Evolutionary conservation across 768 basidiomycete genomes (phyloP).

Genomic region (Baorangia bicolor): DNA sequence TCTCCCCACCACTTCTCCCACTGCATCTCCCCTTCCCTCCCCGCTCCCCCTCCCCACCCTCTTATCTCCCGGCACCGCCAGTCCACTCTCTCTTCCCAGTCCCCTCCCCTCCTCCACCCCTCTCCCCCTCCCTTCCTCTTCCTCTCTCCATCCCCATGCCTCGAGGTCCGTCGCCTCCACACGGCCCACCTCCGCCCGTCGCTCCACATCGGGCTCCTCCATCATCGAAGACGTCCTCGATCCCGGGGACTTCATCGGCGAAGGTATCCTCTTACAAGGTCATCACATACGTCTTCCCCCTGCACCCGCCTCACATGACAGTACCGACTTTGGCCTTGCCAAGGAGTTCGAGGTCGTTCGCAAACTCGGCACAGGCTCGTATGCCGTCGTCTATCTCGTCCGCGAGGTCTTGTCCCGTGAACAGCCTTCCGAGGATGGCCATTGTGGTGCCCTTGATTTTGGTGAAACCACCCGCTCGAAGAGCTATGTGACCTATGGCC

Average conservation of each 20-base stretch:
- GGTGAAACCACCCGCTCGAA: slow-evolving; percentile 40
- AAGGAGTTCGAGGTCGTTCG: slow-evolving; percentile 81
- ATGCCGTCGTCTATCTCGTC: slow-evolving; percentile 93
- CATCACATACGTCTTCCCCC: slow-evolving; percentile 61
- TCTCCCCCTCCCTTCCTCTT: slow-evolving; percentile 32
- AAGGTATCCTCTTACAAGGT: slow-evolving; percentile 64
- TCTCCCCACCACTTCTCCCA: slow-evolving; percentile 11
- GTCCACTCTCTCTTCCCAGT: slow-evolving; percentile 36
- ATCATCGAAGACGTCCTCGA: slow-evolving; percentile 53
- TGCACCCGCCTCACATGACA: slow-evolving; percentile 31
- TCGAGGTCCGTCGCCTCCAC: slow-evolving; percentile 35
- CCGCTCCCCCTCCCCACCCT: slow-evolving; percentile 32
- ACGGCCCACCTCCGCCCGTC: slow-evolving; percentile 27
- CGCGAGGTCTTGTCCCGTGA: slow-evolving; percentile 56
- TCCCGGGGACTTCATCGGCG: slow-evolving; percentile 72
- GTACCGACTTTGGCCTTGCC: slow-evolving; percentile 48
- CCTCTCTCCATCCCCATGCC: slow-evolving; percentile 36
- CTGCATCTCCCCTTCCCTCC: slow-evolving; percentile 17
- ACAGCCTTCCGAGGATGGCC: slow-evolving; percentile 50
- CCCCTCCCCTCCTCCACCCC: slow-evolving; percentile 34
- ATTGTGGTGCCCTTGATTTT: slow-evolving; percentile 54
- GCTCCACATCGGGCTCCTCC: slow-evolving; percentile 33
- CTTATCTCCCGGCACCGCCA: slow-evolving; percentile 26
- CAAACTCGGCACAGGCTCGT: slow-evolving; percentile 84
- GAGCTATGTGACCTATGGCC: slow-evolving; percentile 55